These are phyloP conservation scores for Saccharomycopsis schoenii DNA, from an alignment of 805 yeast species.

Conservation along the genomic window DNA sequence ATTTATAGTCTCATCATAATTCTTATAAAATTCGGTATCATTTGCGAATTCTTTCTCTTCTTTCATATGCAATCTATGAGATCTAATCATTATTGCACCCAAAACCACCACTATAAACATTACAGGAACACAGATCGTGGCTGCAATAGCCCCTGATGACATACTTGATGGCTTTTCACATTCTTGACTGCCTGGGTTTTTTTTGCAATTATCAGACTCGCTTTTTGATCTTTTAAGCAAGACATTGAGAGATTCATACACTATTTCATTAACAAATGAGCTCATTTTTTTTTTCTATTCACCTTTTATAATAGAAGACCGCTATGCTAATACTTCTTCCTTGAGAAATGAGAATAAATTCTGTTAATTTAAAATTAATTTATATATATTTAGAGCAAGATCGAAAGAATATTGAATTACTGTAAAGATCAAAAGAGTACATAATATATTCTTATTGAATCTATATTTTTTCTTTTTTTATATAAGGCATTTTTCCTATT, in stretches of 20 bases:
- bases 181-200: slow-evolving; percentile 5
- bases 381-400: neutral
- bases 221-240: neutral
- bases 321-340: neutral
- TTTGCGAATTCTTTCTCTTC: slow-evolving; percentile 17
- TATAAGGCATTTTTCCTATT: neutral
- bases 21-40: slow-evolving; percentile 18
- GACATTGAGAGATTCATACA: neutral
- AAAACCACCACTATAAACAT: slow-evolving; percentile 11
- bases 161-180: slow-evolving; percentile 16
- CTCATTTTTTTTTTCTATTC: neutral
- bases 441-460: no score
- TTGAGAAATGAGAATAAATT: neutral
- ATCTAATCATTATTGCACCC: slow-evolving; percentile 11
- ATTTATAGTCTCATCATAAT: slow-evolving; percentile 16
- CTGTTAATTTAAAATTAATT: no score
- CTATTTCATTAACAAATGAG: neutral
- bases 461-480: neutral
- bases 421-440: neutral
- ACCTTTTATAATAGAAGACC: neutral
- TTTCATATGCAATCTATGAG: slow-evolving; percentile 14
- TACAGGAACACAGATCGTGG: slow-evolving; percentile 15
- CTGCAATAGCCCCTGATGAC: slow-evolving; percentile 12
- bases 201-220: slow-evolving; percentile 6
- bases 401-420: no score